phyloP scores from a whole-genome alignment of 1,284 basidiomycete species.

The Boletus mariae region DNA sequence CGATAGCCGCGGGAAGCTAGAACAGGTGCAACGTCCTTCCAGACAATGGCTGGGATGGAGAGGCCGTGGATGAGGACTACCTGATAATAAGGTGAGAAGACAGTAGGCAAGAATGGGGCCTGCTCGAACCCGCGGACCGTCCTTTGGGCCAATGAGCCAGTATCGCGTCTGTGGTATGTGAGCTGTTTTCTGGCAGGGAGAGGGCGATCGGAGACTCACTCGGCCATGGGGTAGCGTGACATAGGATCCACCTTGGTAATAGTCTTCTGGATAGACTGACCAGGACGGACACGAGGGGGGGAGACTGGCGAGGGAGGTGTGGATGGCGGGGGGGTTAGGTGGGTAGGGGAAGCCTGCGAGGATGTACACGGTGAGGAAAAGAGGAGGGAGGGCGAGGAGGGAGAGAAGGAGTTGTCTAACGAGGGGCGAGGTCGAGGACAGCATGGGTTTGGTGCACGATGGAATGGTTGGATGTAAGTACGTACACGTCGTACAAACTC shows the following conservation, averaged over 20 bases:
- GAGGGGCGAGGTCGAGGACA: slow-evolving; percentile 5
- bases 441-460: slow-evolving; percentile 5
- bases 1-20: slow-evolving; percentile 64
- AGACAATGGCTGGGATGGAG: slow-evolving; percentile 71
- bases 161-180: slow-evolving; percentile 52
- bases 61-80: slow-evolving; percentile 74
- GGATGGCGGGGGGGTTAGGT: slow-evolving; percentile 45
- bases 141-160: slow-evolving; percentile 68
- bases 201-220: slow-evolving; percentile 30
- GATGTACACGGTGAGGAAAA: slow-evolving; percentile 57
- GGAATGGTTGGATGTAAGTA: not conserved
- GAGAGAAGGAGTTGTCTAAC: slow-evolving; percentile 41
- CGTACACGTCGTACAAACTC: not conserved
- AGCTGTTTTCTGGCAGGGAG: not conserved
- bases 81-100: slow-evolving; percentile 34
- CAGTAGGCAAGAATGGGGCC: not conserved
- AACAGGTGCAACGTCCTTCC: slow-evolving; percentile 65
- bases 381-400: slow-evolving; percentile 54
- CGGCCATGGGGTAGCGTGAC: slow-evolving; percentile 58
- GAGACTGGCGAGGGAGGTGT: slow-evolving; percentile 58
- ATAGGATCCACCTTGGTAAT: slow-evolving; percentile 64
- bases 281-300: slow-evolving; percentile 52
- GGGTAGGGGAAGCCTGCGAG: slow-evolving; percentile 60
- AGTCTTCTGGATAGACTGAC: slow-evolving; percentile 67
- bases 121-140: slow-evolving; percentile 57